Base-by-base conservation (phyloP, 2,329 filamentous ascomycete species). In the Keithomyces neogunnii region DNA sequence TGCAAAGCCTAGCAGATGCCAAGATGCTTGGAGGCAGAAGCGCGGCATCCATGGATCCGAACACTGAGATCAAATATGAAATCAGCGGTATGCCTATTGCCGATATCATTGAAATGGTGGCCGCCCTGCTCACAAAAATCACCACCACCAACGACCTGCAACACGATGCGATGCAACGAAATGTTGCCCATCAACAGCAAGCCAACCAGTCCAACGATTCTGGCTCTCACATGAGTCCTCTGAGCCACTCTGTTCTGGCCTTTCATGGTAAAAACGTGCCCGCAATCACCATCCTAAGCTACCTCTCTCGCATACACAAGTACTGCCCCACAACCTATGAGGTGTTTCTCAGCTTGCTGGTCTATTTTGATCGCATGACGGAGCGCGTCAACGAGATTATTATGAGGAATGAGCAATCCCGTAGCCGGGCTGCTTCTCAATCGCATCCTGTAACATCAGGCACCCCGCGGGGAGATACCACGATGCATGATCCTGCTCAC, bases 331-430 rank as follows among this genome's bases (percentile, higher is more conserved):
- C 93, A 5, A 97, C 93, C 1, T 99, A 96, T 66, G 93, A 99
- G 69, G 93, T 99, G 0, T 99, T 99, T 64, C 73, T 99, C 54
- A 96, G 91, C 65, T 71, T 99, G 62, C 73, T 99, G 51, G 91
- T 99, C 33, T 99, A 97, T 69, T 99, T 99, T 69, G 93, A 99
- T 67, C 87, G 93, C 55, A 99, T 99, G 93, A 96, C 92, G 43
- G 93, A 97, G 67, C 81, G 89, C 53, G 90, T 97, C 53, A 97
- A 97, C 65, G 85, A 86, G 44, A 78, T 85, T 52, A 86, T 89
- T 5, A 78, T 86, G 66, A 82, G 86, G 64, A 82, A 78, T 62
- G 85, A 78, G 69, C 73, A 81, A 69, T 63, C 72, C 59, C 68
- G 72, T 55, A 70, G 69, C 9, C 53, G 29, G 26, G 35, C 43